Evolutionary conservation across 352 stramenopile species (phyloP), one percentile per base, ranked within the genome.

Genomic region (Phytophthora sp.): DNA sequence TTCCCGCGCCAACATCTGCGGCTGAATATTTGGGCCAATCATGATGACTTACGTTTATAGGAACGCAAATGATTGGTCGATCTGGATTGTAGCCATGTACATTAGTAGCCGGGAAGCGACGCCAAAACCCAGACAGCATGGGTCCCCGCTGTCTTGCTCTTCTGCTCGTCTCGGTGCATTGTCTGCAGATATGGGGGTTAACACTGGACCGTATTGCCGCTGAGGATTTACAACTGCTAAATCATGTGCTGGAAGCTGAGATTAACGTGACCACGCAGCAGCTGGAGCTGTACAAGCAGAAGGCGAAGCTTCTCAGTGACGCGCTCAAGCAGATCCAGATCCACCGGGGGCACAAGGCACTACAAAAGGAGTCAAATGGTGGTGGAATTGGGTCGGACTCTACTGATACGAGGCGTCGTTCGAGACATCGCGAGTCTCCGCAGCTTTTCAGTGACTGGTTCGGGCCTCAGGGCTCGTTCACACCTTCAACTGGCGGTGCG

Each of bases 391-490:
- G 9, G 12, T 16, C 31, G 21, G 35, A 4, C 0, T 9, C 18
- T 50, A n/a, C 23, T 20, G 9, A 9, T 23, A 23, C 35, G 23
- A 52, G 27, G 29, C 51, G 27, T 36, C 51, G 27, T 0, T 12
- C 39, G n/a, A 27, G 45, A 31, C 16, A 44, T 55, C 63, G 38
- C 21, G 46, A 49, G 7, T 27, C 20, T 57, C 38, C 53, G 21
- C 66, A 70, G 27, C 3, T 73, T 23, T 70, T 76, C 55, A 70
- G 42, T 29, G 69, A 73, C 49, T 73, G 69, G 69, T 72, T 76
- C 39, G 46, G 52, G 16, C 58, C 45, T 20, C 52, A 52, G n/a
- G 26, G 44, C 4, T 27, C 54, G 20, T 70, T 63, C 15, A 29
- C 12, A 20, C 30, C 31, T 18, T 13, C 29, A 16, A 29, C 18